Evolutionary conservation across 1,284 basidiomycete genomes (phyloP).

Genomic region (Cryptococcus wingfieldii): DNA sequence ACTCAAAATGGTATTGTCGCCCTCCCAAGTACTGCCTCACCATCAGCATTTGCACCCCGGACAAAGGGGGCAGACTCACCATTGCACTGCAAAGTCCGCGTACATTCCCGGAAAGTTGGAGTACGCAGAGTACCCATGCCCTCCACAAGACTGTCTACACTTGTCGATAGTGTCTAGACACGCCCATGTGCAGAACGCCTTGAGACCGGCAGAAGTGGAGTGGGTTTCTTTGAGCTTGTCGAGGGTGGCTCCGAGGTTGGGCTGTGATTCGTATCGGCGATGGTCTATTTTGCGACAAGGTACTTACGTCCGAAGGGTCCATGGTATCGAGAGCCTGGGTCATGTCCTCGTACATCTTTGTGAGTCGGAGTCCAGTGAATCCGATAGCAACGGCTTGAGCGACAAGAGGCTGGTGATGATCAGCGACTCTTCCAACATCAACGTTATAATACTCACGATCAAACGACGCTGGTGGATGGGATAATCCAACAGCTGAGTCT

Average conservation of each 20-base stretch:
- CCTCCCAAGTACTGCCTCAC: constrained; percentile 52
- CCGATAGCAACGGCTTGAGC: constrained; percentile 57
- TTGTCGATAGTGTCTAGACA: constrained; percentile 57
- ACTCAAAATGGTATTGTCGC: constrained; percentile 56
- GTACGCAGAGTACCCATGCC: constrained; percentile 58
- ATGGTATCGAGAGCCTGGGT: constrained; percentile 54
- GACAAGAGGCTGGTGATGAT: constrained; percentile 48
- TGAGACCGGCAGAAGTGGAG: constrained; percentile 56
- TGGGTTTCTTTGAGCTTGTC: constrained; percentile 59
- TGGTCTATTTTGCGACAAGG: not conserved
- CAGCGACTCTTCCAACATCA: constrained; percentile 6
- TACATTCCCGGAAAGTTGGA: constrained; percentile 56
- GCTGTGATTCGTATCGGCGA: constrained; percentile 22
- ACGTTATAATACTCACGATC: constrained; percentile 35
- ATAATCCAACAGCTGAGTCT: constrained; percentile 58
- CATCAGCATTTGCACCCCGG: not conserved
- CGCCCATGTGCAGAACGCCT: constrained; percentile 59
- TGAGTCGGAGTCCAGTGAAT: constrained; percentile 53
- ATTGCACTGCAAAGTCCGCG: constrained; percentile 55
- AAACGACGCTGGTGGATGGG: constrained; percentile 59
- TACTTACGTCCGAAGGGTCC: constrained; percentile 50
- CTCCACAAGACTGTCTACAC: constrained; percentile 56
- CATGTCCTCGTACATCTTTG: constrained; percentile 51
- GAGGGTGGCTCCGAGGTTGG: constrained; percentile 43
- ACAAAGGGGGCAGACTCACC: constrained; percentile 20